These are phyloP conservation scores for Fraxinus excelsior DNA, from an alignment of 257 asterid genomes.

Conservation along the genomic window DNA sequence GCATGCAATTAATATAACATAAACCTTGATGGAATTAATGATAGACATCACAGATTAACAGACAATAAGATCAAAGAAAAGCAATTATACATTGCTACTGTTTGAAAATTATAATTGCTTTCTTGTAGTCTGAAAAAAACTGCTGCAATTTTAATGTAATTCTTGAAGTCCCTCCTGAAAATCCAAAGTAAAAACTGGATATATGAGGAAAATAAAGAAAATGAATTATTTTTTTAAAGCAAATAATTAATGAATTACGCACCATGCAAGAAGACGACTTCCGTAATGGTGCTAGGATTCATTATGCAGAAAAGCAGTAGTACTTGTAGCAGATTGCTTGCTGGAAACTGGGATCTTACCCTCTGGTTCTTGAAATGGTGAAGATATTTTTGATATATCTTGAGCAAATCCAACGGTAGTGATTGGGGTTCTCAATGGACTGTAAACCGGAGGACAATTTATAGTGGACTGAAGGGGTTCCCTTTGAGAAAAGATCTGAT, in stretches of 20 bases:
- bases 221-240: too few relatives aligned
- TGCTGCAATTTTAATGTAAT: neutral
- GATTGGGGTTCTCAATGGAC: neutral
- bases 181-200: neutral
- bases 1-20: neutral
- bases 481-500: slow-evolving; percentile 41
- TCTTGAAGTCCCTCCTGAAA: neutral
- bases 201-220: neutral
- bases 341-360: slow-evolving; percentile 27
- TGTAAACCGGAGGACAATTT: slow-evolving; percentile 14
- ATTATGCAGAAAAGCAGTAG: slow-evolving; percentile 30
- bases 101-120: neutral
- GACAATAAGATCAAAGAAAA: neutral
- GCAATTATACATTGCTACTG: neutral
- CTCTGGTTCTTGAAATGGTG: slow-evolving; percentile 14
- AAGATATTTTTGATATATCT: slow-evolving; percentile 3
- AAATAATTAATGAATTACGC: neutral
- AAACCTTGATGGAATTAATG: neutral
- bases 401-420: neutral
- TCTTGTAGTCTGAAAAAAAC: neutral
- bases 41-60: neutral
- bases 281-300: slow-evolving; percentile 20
- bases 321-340: slow-evolving; percentile 25
- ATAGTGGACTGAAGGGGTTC: slow-evolving; percentile 88
- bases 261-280: neutral